Evolutionary conservation across 805 yeast genomes (phyloP).

Genomic region (Yamadazyma laniorum): DNA sequence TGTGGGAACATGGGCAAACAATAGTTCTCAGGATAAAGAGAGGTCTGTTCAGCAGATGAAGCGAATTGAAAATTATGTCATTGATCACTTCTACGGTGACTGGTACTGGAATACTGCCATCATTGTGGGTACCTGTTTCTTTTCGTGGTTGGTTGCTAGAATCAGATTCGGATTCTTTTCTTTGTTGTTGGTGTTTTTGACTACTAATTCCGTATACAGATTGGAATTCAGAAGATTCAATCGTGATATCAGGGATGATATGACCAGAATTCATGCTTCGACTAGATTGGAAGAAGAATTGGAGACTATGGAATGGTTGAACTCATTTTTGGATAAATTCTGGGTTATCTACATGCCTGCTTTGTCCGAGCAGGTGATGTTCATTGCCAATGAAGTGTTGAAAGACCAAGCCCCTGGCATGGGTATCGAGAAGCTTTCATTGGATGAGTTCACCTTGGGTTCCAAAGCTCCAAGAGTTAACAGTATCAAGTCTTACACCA

Average conservation of each 20-base stretch:
- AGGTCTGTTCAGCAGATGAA: conserved; percentile 25
- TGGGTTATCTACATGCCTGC: conserved; percentile 92
- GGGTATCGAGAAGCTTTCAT: conserved; percentile 70
- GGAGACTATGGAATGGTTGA: conserved; percentile 82
- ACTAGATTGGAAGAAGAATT: conserved; percentile 60
- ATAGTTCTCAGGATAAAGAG: conserved; percentile 21
- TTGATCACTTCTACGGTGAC: conserved; percentile 70
- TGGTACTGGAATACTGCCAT: conserved; percentile 67
- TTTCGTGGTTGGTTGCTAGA: conserved; percentile 66
- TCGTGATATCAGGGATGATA: conserved; percentile 72
- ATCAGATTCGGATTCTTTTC: conserved; percentile 65
- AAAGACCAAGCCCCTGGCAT: conserved; percentile 77
- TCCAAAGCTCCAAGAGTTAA: conserved; percentile 76
- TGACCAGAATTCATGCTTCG: conserved; percentile 60
- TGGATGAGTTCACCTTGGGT: conserved; percentile 79
- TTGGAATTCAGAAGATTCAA: conserved; percentile 74
- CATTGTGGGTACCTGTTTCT: conserved; percentile 67
- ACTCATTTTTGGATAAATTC: conserved; percentile 71
- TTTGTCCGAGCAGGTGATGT: conserved; percentile 69
- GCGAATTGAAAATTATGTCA: conserved; percentile 54
- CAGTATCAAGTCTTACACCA: conserved; percentile 70
- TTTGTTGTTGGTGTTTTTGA: conserved; percentile 55
- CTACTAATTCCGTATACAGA: conserved; percentile 65
- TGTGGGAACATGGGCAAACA: conserved; percentile 38
- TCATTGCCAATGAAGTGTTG: conserved; percentile 63